Percentiles rank a stretch among this genome's conserved stretches.
These are phyloP conservation scores for Rhizopogon vinicolor DNA, from an alignment of 768 basidiomycete genomes.

Conservation along the genomic window DNA sequence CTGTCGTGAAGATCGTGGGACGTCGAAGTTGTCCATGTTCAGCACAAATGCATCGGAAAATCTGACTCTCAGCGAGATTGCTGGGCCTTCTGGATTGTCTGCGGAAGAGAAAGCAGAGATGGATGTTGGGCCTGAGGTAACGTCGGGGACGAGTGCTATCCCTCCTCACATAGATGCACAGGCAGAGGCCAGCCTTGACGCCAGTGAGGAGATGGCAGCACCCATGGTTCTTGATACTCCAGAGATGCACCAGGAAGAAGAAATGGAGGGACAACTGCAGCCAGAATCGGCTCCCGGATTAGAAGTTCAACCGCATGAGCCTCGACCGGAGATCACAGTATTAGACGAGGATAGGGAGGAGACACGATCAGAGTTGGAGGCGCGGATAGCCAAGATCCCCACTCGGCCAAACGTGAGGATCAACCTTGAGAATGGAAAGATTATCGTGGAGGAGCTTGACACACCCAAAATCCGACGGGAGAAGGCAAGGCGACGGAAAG, in stretches of 20 bases:
- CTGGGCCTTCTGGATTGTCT: constrained; percentile 19
- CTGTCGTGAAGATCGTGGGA: constrained; percentile 25
- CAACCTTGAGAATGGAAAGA: constrained; percentile 37
- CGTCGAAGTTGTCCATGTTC: constrained; percentile 41
- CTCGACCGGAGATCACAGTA: neutral
- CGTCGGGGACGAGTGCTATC: neutral
- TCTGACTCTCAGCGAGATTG: constrained; percentile 27
- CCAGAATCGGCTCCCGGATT: neutral
- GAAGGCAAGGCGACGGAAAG: constrained; percentile 47
- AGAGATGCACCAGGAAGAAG: neutral
- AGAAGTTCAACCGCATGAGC: neutral
- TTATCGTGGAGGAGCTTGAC: constrained; percentile 69
- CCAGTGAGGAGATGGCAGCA: neutral
- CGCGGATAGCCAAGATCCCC: constrained; percentile 22
- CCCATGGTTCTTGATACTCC: constrained; percentile 11
- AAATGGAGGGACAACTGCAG: neutral
- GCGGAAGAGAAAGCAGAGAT: constrained; percentile 13
- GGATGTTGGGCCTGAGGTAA: neutral
- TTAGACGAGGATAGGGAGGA: constrained; percentile 3
- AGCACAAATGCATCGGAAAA: constrained; percentile 46
- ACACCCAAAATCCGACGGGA: constrained; percentile 63
- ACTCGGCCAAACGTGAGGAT: constrained; percentile 27
- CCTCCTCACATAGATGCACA: too few species aligned
- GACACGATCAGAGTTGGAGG: constrained; percentile 14
- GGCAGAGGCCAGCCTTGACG: neutral